phyloP scores from a whole-genome alignment of 306 rosid species.

The Medicago arabica region DNA sequence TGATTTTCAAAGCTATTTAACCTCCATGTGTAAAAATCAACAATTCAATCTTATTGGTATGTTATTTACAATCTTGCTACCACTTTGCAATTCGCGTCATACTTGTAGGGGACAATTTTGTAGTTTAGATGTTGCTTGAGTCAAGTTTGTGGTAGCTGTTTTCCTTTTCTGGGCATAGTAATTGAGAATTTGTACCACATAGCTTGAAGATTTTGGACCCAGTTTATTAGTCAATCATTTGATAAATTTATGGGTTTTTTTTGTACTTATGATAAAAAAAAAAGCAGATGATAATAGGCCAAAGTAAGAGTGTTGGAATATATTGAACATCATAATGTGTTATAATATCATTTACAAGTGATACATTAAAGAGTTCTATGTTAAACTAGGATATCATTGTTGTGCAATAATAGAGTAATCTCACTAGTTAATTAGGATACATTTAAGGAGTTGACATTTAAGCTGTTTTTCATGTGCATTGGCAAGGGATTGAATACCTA shows the following conservation, averaged over 20 bases:
- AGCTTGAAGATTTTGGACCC: slow-evolving; percentile 7
- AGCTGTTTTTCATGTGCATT: too few relatives aligned
- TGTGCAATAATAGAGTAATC: not conserved
- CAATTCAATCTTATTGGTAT: not conserved
- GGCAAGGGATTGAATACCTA: too few relatives aligned
- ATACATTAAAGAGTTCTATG: not conserved
- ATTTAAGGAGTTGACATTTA: too few relatives aligned
- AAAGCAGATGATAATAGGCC: not conserved
- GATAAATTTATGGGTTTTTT: not conserved
- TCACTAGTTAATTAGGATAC: too few relatives aligned
- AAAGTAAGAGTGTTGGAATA: not conserved
- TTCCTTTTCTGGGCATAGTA: not conserved
- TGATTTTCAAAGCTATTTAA: slow-evolving; percentile 40
- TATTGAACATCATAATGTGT: slow-evolving; percentile 1
- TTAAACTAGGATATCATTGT: not conserved
- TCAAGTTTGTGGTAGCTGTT: slow-evolving; percentile 10
- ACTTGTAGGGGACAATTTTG: slow-evolving; percentile 3
- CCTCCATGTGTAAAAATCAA: slow-evolving; percentile 21
- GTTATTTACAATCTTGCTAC: slow-evolving; percentile 5
- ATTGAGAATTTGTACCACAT: not conserved
- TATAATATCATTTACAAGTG: slow-evolving; percentile 1
- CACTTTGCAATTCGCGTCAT: not conserved
- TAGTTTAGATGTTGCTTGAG: slow-evolving; percentile 33
- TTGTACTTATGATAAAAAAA: not conserved
- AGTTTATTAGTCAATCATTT: not conserved